These are phyloP conservation scores for Chlamydomonas sp. DNA, from an alignment of 139 green algal species.

Conservation along the genomic window DNA sequence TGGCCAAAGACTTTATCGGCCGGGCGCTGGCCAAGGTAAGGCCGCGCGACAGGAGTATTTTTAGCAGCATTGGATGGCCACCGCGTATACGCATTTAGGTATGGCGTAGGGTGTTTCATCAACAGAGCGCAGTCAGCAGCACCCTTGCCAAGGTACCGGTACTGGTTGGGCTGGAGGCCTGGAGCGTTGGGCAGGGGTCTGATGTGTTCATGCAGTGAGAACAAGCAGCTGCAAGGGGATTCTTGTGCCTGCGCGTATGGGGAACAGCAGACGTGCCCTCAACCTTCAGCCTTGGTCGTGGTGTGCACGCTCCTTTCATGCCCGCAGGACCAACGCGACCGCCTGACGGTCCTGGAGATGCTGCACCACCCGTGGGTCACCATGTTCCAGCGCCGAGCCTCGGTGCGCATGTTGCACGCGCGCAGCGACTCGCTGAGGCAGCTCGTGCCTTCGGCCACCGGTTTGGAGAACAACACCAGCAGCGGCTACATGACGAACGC, in stretches of 20 bases:
- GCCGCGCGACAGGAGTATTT: background rate
- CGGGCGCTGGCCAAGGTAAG: slow-evolving; percentile 51
- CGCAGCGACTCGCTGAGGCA: slow-evolving; percentile 23
- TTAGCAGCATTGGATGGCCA: no score
- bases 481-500: background rate
- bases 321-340: slow-evolving; percentile 20
- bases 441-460: background rate
- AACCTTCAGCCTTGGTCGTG: no score
- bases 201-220: background rate
- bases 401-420: slow-evolving; percentile 34
- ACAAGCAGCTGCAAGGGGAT: background rate
- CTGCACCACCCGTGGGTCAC: slow-evolving; percentile 65
- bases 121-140: no score
- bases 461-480: no score
- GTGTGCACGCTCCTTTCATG: background rate
- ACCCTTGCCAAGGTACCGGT: no score
- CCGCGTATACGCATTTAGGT: no score
- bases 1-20: slow-evolving; percentile 54
- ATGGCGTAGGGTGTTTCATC: no score
- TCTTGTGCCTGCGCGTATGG: no score
- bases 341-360: slow-evolving; percentile 58
- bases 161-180: background rate
- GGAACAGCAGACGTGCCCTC: no score
- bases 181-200: background rate
- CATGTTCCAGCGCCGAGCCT: slow-evolving; percentile 46